Evolutionary conservation across 2,329 filamentous ascomycete genomes (phyloP), one percentile per base, ranked within the genome.

Genomic region (Trichoderma pleuroti): DNA sequence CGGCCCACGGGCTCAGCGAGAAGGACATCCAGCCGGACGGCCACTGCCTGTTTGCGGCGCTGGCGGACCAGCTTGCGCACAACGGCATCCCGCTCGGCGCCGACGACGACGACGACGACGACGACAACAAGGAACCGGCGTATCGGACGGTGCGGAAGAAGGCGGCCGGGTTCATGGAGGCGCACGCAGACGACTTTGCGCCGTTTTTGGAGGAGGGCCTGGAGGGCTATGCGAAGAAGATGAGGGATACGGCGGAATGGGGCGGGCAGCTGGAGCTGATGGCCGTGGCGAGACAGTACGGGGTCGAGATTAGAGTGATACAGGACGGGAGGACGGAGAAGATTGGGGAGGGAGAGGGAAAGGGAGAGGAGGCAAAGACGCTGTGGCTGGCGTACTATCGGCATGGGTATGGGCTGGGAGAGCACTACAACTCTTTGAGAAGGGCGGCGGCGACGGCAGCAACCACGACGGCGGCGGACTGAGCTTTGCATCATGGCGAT

Each of bases 321-420:
- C 94, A 98, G 76, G 92, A 95, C 78, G 93, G 94, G 5, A 84
- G 90, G 70, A 90, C 92, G 70, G 93, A 97, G 79, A 91, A 87
- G 74, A 93, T 98, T 73, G 84, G 82, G 18, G 78, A 83, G 5
- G 81, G 83, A 65, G 84, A 82, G 26, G 79, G 80, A 66, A 84
- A 82, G 75, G 87, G 80, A 67, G 84, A 82, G 74, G 87, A 87
- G 75, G 88, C 88, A 74, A 86, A 78, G 76, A 77, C 76, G 46
- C 46, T 97, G 64, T 98, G 96, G 95, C 80, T 99, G 80, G 95
- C 94, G 42, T 99, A 98, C 81, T 98, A 98, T 81, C 87, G 92
- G 76, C 94, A 98, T 83, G 93, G 93, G 62, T 98, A 97, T 80
- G 95, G 95, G 1, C 84, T 99, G 63, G 96, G 96, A 14, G 96